Evolutionary conservation across 2,329 filamentous ascomycete genomes (phyloP), one percentile per base, ranked within the genome.

Genomic region (Zymoseptoria passerinii): DNA sequence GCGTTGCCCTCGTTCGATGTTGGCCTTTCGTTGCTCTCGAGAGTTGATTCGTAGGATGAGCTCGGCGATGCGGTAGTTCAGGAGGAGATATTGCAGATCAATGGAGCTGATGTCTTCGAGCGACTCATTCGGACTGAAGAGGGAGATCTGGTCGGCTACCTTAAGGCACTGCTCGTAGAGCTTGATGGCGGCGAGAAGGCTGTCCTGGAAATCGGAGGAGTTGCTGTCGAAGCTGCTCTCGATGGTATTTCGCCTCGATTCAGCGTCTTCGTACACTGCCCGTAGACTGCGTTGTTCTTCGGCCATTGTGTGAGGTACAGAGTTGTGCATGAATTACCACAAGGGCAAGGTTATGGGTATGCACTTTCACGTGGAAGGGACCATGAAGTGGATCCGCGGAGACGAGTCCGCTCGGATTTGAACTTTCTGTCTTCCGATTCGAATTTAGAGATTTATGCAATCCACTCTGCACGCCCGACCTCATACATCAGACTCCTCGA

Each of bases 121-220:
- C 0, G 83, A 82, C 74, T 99, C 94, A 74, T 99, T 99, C 40
- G 85, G 80, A 66, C 90, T 96, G 81, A 97, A 97, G 55, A 99
- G 79, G 0, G 89, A 87, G 27, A 94, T 79, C 60, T 84, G 80
- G 64, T 83, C 79, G 63, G 89, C 83, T 57, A 89, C 82, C 59
- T 83, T 78, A 59, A 87, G 79, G 72, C 89, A 92, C 72, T 88
- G 80, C 68, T 88, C 80, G 75, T 95, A 92, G 55, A 84, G 81
- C 63, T 81, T 75, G 66, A 95, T 83, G 48, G 89, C 83, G 48
- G 79, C 75, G 60, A 78, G 77, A 65, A 96, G 80, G 67, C 84
- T 84, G 64, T 86, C 81, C 70, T 84, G 83, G 75, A 87, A 92
- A 57, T 78, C 73, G 35, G 84, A 77, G 23, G 83, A 85, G 65